Conservation (phyloP, 108 stramenopile species). For the Epipyxis sp. region DNA sequence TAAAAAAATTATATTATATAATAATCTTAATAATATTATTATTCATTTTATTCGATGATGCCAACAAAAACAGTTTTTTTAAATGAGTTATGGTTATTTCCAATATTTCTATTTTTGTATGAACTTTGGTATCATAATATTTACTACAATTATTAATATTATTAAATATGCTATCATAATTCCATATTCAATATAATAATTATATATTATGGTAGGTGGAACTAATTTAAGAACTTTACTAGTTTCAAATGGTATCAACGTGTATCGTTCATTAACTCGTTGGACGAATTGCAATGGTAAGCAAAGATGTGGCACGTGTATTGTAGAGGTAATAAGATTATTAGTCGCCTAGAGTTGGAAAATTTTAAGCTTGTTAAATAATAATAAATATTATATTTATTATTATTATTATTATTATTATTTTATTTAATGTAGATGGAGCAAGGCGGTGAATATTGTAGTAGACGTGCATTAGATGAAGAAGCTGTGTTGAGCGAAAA, state of each 20-base stretch:
- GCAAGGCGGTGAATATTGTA: conserved; percentile 66
- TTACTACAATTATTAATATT: conserved; percentile 63
- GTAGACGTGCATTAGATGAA: conserved; percentile 82
- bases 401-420: no score
- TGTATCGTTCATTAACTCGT: conserved; percentile 81
- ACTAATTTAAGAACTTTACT: conserved; percentile 71
- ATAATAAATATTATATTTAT: no score
- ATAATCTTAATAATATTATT: no score
- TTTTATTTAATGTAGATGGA: no score
- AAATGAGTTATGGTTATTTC: no score
- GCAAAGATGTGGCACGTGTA: conserved; percentile 92
- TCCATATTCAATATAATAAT: no score
- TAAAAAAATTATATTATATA: no score
- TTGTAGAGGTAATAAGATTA: conserved; percentile 77
- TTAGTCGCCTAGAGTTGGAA: no score
- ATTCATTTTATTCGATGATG: no score
- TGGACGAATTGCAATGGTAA: conserved; percentile 95
- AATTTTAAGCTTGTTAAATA: no score
- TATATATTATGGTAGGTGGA: conserved; percentile 55
- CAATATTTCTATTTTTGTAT: no score
- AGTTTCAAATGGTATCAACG: conserved; percentile 83
- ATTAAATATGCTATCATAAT: conserved; percentile 71
- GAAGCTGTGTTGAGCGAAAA: conserved; percentile 77
- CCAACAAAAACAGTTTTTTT: no score
- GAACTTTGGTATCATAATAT: not conserved